Conservation (phyloP, 768 basidiomycete species). For the Pisolithus orientalis region DNA sequence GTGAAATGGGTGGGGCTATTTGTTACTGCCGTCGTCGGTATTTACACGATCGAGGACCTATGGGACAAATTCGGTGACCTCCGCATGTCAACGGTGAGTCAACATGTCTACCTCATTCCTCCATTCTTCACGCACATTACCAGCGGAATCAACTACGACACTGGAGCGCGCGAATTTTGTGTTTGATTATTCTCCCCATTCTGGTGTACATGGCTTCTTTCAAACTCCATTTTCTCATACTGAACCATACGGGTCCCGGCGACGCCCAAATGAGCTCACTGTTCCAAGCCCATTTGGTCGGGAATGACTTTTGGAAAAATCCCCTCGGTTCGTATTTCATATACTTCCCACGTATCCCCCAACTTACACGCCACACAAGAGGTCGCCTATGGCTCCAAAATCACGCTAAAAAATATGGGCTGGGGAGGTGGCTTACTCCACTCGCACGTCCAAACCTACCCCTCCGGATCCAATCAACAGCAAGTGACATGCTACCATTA, state of each 20-base stretch:
- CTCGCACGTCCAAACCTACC: conserved; percentile 94
- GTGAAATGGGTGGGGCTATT: conserved; percentile 97
- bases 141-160: conserved; percentile 86
- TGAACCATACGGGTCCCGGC: conserved; percentile 92
- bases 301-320: conserved; percentile 89
- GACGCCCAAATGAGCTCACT: conserved; percentile 98
- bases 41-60: conserved; percentile 96
- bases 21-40: conserved; percentile 87
- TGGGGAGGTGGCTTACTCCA: conserved; percentile 96
- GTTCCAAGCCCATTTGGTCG: conserved; percentile 93
- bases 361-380: conserved; percentile 38
- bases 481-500: conserved; percentile 99
- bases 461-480: conserved; percentile 87
- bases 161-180: conserved; percentile 81
- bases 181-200: conserved; percentile 85
- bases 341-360: background rate
- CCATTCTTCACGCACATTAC: conserved; percentile 4
- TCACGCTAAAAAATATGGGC: conserved; percentile 95
- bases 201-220: conserved; percentile 91
- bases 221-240: conserved; percentile 92
- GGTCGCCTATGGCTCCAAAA: conserved; percentile 80
- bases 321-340: conserved; percentile 60
- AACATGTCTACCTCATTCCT: background rate
- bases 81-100: conserved; percentile 78
- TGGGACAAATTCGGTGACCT: conserved; percentile 99